Conservation (phyloP, 2,329 filamentous ascomycete genomes). For the Meredithiella fracta region DNA sequence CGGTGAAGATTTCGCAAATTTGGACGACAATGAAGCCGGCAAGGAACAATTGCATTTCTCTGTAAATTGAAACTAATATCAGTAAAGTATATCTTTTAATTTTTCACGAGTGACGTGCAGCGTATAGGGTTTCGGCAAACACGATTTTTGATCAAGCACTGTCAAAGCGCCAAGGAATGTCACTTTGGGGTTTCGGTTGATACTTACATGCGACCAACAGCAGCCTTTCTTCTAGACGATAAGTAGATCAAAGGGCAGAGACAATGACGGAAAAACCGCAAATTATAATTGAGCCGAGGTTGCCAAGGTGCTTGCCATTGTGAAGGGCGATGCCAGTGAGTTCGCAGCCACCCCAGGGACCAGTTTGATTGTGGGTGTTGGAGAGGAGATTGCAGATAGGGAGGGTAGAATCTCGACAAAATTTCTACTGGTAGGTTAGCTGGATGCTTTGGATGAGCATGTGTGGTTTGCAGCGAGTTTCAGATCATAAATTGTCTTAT, state of each 20-base stretch:
- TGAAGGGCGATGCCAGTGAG: conserved; percentile 60
- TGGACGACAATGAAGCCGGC: conserved; percentile 70
- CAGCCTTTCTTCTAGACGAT: conserved; percentile 80
- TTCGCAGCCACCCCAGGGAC: conserved; percentile 52
- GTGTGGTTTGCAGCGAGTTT: no score
- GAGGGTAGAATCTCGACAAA: conserved; percentile 70
- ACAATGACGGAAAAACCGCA: conserved; percentile 59
- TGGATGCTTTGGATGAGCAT: not conserved
- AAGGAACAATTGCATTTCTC: conserved; percentile 94
- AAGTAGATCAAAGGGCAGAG: conserved; percentile 54
- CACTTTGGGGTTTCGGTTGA: not conserved
- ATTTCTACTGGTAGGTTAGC: conserved; percentile 37
- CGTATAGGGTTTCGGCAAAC: not conserved
- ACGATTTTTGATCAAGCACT: not conserved
- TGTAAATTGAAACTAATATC: conserved; percentile 23
- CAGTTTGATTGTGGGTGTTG: conserved; percentile 38
- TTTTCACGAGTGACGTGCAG: not conserved
- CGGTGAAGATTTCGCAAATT: conserved; percentile 92
- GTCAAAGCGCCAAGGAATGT: not conserved
- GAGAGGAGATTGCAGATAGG: conserved; percentile 70
- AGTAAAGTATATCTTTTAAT: no score
- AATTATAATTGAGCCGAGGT: conserved; percentile 82
- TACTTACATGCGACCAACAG: conserved; percentile 72
- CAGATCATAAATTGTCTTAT: no score
- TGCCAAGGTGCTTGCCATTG: conserved; percentile 51